These are phyloP conservation scores for Amylocystis lapponica DNA, from an alignment of 768 basidiomycete genomes.

Conservation along the genomic window DNA sequence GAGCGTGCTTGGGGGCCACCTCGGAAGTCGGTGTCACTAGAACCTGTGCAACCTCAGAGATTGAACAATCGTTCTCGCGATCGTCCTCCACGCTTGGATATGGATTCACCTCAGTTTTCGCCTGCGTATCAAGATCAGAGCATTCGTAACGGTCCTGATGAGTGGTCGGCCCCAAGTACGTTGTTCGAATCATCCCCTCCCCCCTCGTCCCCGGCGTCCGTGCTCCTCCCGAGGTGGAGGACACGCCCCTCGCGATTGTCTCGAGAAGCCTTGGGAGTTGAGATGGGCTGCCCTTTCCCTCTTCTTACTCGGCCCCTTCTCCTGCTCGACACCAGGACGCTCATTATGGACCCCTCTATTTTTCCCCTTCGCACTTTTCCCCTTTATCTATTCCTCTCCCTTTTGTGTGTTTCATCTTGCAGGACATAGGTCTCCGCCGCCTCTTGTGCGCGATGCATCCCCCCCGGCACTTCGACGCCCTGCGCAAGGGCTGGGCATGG, in stretches of 20 bases:
- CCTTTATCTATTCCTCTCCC: conserved; percentile 27
- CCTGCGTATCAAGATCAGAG: conserved; percentile 10
- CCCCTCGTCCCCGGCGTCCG: conserved; percentile 34
- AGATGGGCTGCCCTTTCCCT: conserved; percentile 28
- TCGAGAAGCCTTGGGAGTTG: conserved; percentile 41
- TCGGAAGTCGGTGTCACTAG: neutral
- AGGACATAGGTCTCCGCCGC: conserved; percentile 44
- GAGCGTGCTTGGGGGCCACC: neutral
- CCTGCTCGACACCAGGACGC: conserved; percentile 36
- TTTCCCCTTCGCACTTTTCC: conserved; percentile 29
- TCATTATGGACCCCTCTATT: conserved; percentile 37
- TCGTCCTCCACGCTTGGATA: conserved; percentile 7
- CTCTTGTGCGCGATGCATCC: conserved; percentile 27
- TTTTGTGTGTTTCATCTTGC: conserved; percentile 35
- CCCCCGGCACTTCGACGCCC: conserved; percentile 6
- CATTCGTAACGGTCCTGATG: conserved; percentile 12
- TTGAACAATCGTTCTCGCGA: conserved; percentile 6
- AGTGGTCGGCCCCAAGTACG: conserved; percentile 47
- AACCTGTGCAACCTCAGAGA: too few species aligned
- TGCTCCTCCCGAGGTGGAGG: conserved; percentile 30
- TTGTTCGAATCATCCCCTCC: conserved; percentile 50
- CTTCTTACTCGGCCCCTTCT: conserved; percentile 27
- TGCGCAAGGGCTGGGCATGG: neutral
- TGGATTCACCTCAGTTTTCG: conserved; percentile 2
- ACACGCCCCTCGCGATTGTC: conserved; percentile 22